Conservation (phyloP, 1,284 basidiomycete species). For the Trichosporon sp. region DNA sequence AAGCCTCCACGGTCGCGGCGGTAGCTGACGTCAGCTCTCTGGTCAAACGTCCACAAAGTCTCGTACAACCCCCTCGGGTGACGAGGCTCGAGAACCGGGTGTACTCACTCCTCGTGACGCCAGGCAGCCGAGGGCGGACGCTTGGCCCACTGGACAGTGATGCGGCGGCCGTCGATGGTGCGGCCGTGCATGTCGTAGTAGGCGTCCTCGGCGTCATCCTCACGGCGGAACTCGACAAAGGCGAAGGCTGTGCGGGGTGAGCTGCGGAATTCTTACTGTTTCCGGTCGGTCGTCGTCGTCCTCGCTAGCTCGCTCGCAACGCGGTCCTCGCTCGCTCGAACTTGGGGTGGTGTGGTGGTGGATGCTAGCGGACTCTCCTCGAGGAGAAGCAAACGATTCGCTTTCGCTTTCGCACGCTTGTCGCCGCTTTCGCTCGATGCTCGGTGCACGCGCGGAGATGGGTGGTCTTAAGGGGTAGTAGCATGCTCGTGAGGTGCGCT, state of each 20-base stretch:
- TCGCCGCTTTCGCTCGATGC: conserved; percentile 5
- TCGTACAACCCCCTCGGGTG: too few relatives aligned
- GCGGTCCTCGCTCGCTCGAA: background rate
- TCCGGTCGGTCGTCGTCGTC: conserved; percentile 32
- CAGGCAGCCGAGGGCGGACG: conserved; percentile 80
- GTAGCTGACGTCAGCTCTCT: conserved; percentile 15
- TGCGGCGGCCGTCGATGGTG: conserved; percentile 70
- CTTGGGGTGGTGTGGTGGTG: background rate
- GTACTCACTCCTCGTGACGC: conserved; percentile 61
- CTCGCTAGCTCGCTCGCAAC: background rate
- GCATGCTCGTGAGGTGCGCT: background rate
- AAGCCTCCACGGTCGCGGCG: conserved; percentile 45
- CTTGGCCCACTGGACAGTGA: conserved; percentile 87
- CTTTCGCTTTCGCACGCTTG: background rate
- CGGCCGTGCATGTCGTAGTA: conserved; percentile 88
- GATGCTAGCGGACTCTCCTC: conserved; percentile 3
- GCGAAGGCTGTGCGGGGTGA: conserved; percentile 66
- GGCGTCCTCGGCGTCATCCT: conserved; percentile 79
- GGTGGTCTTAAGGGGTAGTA: background rate
- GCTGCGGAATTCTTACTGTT: background rate
- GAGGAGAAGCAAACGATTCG: conserved; percentile 4
- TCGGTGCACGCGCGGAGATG: background rate
- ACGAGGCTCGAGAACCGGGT: too few relatives aligned
- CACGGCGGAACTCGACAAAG: conserved; percentile 81
- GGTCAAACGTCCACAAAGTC: background rate